phyloP scores from a whole-genome alignment of 768 basidiomycete species.

The Kwoniella botswanensis region DNA sequence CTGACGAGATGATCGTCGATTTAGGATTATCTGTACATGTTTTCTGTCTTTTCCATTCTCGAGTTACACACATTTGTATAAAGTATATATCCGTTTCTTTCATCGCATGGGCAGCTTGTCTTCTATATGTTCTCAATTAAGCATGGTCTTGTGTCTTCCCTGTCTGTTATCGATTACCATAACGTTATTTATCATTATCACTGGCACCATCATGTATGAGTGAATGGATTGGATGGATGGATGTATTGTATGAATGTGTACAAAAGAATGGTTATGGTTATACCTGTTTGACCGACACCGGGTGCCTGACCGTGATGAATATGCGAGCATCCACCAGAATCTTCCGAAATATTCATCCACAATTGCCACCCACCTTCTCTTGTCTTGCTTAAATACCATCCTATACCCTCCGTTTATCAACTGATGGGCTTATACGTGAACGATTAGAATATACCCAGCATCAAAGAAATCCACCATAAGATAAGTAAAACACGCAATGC shows the following conservation, averaged over 20 bases:
- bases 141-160: not conserved
- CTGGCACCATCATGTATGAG: no score
- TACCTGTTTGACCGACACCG: not conserved
- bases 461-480: not conserved
- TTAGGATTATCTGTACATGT: not conserved
- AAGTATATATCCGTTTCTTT: not conserved
- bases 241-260: not conserved
- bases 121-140: not conserved
- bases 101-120: not conserved
- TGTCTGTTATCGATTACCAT: not conserved
- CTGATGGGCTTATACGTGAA: no score
- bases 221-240: no score
- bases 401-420: no score
- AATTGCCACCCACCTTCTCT: slow-evolving; percentile 21
- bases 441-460: slow-evolving; percentile 18
- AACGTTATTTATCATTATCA: not conserved
- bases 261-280: not conserved
- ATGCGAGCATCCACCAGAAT: slow-evolving; percentile 20
- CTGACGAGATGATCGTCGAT: not conserved
- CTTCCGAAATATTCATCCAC: slow-evolving; percentile 8
- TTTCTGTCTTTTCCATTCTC: not conserved
- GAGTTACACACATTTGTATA: not conserved
- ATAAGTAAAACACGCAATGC: slow-evolving; percentile 22
- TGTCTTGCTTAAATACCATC: not conserved
- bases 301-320: not conserved